These are phyloP conservation scores for Coemansia sp. DNA, from an alignment of 192 early-diverging fungal genomes.

Conservation along the genomic window DNA sequence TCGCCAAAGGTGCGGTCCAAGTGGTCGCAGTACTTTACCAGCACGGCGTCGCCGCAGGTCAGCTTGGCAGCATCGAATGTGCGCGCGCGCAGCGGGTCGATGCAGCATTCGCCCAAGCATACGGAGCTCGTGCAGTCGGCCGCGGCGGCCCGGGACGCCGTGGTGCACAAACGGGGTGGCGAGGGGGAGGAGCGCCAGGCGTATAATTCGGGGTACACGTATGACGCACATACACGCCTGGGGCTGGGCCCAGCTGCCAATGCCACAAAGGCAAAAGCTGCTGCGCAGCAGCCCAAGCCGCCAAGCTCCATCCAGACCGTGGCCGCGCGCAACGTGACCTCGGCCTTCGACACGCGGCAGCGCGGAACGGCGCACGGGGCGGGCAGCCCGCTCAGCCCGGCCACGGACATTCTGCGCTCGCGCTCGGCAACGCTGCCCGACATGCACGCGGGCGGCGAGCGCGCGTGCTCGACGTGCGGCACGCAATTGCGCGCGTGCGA, in stretches of 20 bases:
- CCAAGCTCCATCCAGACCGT: not conserved
- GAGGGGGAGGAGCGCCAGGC: conserved; percentile 4
- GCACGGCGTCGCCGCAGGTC: too few species aligned
- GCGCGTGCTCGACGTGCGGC: conserved; percentile 37
- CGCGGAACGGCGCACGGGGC: conserved; percentile 4
- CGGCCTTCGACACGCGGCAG: conserved; percentile 22
- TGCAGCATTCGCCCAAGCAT: not conserved
- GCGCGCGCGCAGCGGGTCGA: conserved; percentile 30
- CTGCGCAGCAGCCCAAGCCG: too few species aligned
- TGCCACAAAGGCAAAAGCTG: too few species aligned
- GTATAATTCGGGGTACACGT: not conserved
- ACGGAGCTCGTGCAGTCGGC: not conserved
- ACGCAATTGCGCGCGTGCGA: conserved; percentile 28
- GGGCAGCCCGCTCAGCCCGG: conserved; percentile 8
- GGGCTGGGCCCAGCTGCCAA: too few species aligned
- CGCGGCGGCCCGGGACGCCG: not conserved
- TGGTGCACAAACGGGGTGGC: too few species aligned
- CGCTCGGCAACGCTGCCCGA: conserved; percentile 47
- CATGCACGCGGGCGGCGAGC: conserved; percentile 1
- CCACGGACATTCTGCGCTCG: conserved; percentile 17
- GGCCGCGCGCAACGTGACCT: conserved; percentile 13
- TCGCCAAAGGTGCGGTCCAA: conserved; percentile 20
- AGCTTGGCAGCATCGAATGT: too few species aligned
- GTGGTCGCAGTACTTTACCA: conserved; percentile 52
- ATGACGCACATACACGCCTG: not conserved